Percentiles rank a stretch among this genome's conserved stretches.
Evolutionary conservation across 2,329 filamentous ascomycete genomes (phyloP).

Genomic region (Ceratocystis eucalypticola): DNA sequence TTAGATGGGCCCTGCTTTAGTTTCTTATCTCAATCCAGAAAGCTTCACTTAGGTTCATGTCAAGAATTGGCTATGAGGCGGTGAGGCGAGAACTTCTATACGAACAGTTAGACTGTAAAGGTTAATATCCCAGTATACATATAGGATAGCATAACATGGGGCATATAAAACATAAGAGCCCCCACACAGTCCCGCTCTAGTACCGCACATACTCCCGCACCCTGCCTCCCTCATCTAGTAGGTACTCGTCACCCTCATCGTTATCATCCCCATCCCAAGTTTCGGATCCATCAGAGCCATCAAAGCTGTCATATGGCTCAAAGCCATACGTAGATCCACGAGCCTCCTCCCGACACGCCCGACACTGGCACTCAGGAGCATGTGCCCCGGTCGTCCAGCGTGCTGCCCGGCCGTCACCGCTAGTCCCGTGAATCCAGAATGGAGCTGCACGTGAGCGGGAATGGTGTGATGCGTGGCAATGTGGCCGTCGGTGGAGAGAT

Average conservation of each 20-base stretch:
- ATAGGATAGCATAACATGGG: no score
- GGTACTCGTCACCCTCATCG: not conserved
- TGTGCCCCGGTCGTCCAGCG: not conserved
- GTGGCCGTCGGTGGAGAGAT: not conserved
- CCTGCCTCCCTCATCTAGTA: not conserved
- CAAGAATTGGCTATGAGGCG: not conserved
- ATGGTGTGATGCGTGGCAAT: no score
- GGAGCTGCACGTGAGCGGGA: no score
- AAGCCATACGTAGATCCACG: not conserved
- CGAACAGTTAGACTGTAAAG: not conserved
- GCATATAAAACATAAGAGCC: no score
- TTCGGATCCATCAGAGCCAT: not conserved
- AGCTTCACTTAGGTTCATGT: not conserved
- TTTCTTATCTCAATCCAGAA: not conserved
- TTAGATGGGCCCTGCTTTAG: not conserved
- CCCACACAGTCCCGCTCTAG: not conserved
- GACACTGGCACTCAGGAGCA: not conserved
- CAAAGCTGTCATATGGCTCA: not conserved
- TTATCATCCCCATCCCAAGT: not conserved
- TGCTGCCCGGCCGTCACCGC: no score
- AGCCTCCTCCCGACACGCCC: not conserved
- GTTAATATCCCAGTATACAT: no score
- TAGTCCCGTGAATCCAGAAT: no score
- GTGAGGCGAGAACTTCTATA: not conserved
- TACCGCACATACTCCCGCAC: slow-evolving; percentile 6